Evolutionary conservation across 768 basidiomycete species (phyloP).

Genomic region (Tricholoma saponaceum): DNA sequence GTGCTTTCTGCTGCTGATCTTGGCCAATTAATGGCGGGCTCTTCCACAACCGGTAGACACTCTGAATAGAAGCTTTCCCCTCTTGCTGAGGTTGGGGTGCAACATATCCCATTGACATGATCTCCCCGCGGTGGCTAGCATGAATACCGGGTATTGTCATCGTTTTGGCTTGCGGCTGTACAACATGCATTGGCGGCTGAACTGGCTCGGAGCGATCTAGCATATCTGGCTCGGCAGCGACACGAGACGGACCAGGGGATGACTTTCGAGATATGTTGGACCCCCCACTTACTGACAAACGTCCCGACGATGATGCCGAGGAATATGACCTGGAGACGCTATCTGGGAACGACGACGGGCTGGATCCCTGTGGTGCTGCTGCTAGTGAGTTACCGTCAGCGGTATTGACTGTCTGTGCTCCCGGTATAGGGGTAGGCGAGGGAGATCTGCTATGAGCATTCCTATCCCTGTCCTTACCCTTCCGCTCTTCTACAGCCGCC

Average conservation of each 20-base stretch:
- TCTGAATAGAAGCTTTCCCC: conserved; percentile 50
- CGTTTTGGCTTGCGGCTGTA: conserved; percentile 73
- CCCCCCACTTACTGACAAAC: conserved; percentile 5
- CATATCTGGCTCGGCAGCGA: conserved; percentile 28
- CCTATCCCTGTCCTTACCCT: conserved; percentile 43
- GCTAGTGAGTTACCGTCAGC: conserved; percentile 13
- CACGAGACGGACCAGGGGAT: conserved; percentile 31
- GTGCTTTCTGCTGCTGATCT: conserved; percentile 7
- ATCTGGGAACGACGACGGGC: conserved; percentile 13
- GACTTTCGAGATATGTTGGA: conserved; percentile 16
- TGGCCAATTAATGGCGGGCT: conserved; percentile 31
- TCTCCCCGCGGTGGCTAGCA: conserved; percentile 77
- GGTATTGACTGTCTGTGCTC: conserved; percentile 6
- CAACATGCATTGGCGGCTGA: conserved; percentile 52
- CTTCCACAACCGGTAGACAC: conserved; percentile 76
- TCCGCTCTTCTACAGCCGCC: conserved; percentile 70
- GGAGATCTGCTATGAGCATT: conserved; percentile 20
- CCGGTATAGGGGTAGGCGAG: conserved; percentile 18
- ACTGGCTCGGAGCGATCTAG: conserved; percentile 17
- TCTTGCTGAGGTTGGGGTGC: conserved; percentile 42
- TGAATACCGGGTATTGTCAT: conserved; percentile 91
- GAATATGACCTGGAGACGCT: conserved; percentile 14
- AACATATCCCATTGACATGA: conserved; percentile 81
- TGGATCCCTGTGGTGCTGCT: conserved; percentile 5
- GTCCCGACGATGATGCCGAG: conserved; percentile 20